These are phyloP conservation scores for Ramalina intermedia DNA, from an alignment of 495 filamentous ascomycete species.

Conservation along the genomic window DNA sequence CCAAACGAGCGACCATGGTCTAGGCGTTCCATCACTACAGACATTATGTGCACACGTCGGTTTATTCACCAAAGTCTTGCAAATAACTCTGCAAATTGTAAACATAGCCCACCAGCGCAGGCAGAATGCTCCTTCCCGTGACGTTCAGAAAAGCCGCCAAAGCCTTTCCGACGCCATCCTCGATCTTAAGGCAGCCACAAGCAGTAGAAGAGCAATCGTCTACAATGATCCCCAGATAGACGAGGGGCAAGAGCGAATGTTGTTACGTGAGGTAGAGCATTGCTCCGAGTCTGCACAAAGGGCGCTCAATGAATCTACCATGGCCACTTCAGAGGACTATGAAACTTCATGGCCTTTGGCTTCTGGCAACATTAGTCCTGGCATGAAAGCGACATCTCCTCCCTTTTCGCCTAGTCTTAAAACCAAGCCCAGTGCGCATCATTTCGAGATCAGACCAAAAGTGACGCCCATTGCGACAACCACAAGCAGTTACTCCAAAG, in stretches of 20 bases:
- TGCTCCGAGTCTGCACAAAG: background rate
- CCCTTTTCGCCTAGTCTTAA: background rate
- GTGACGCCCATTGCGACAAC: background rate
- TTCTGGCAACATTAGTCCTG: background rate
- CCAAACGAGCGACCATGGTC: background rate
- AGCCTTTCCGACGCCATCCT: conserved; percentile 3
- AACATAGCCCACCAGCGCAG: conserved; percentile 13
- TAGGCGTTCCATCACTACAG: background rate
- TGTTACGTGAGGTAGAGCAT: background rate
- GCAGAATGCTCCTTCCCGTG: conserved; percentile 3
- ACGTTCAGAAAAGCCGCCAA: conserved; percentile 1
- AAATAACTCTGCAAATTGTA: conserved; percentile 8
- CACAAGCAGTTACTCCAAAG: conserved; percentile 1
- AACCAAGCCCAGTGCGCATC: background rate
- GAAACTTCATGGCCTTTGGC: background rate
- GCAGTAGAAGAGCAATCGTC: background rate
- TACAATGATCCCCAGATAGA: background rate
- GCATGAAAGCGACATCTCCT: background rate
- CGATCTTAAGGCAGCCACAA: conserved; percentile 3
- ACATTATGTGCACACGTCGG: conserved; percentile 3
- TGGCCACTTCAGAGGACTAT: background rate
- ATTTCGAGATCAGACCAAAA: background rate
- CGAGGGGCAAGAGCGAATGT: background rate
- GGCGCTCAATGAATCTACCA: background rate
- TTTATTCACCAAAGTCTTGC: conserved; percentile 6